A percentile compares a stretch with the other conserved stretches of the same genome.
phyloP scores from a whole-genome alignment of 2,329 filamentous ascomycete species.

The Sphaerulina populicola region DNA sequence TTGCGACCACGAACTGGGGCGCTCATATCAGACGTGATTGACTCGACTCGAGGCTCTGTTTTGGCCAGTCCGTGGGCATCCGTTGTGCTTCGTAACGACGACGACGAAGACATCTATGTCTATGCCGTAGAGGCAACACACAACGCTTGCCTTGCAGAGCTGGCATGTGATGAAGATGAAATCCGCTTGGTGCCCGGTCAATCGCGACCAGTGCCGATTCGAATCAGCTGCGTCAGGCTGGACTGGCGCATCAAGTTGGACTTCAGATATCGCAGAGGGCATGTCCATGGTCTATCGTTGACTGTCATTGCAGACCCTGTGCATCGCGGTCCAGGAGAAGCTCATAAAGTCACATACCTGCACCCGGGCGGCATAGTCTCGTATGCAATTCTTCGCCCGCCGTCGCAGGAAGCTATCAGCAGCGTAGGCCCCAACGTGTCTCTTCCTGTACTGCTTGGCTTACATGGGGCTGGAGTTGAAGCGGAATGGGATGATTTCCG shows the following conservation, averaged over 20 bases:
- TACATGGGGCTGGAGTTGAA: slow-evolving; percentile 53
- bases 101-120: slow-evolving; percentile 19
- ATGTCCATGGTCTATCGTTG: slow-evolving; percentile 7
- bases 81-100: slow-evolving; percentile 42
- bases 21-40: slow-evolving; percentile 46
- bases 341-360: slow-evolving; percentile 49
- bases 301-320: slow-evolving; percentile 8
- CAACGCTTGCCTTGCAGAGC: slow-evolving; percentile 16
- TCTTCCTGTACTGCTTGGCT: slow-evolving; percentile 44
- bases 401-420: slow-evolving; percentile 36
- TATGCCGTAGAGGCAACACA: slow-evolving; percentile 13
- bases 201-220: slow-evolving; percentile 36
- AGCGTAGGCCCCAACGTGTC: slow-evolving; percentile 18
- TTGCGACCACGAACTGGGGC: slow-evolving; percentile 21
- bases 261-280: slow-evolving; percentile 15
- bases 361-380: slow-evolving; percentile 49
- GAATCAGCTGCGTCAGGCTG: slow-evolving; percentile 25
- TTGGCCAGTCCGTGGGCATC: slow-evolving; percentile 45
- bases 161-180: slow-evolving; percentile 6
- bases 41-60: slow-evolving; percentile 30
- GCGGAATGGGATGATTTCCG: slow-evolving; percentile 42
- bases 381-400: slow-evolving; percentile 51
- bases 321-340: slow-evolving; percentile 23
- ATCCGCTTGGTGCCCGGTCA: slow-evolving; percentile 33
- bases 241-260: slow-evolving; percentile 12